These are phyloP conservation scores for Colletotrichum abscissum DNA, from an alignment of 2,329 filamentous ascomycete genomes.

Conservation along the genomic window DNA sequence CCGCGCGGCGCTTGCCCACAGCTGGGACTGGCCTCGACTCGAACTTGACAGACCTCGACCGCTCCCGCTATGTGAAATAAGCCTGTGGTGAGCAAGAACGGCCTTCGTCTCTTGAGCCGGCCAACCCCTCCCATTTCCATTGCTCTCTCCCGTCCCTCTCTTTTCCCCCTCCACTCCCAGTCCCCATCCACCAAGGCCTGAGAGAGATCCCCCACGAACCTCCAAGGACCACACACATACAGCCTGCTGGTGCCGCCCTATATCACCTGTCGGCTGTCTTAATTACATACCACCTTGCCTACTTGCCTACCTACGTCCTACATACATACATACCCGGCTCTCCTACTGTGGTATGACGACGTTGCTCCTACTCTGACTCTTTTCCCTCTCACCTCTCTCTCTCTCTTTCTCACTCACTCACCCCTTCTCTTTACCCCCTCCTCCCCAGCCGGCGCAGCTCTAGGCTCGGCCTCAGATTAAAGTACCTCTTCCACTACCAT, in stretches of 20 bases:
- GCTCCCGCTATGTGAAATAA: background rate
- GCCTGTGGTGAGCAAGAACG: background rate
- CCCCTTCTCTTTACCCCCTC: constrained; percentile 22
- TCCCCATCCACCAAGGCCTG: background rate
- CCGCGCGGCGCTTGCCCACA: constrained; percentile 24
- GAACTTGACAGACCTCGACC: constrained; percentile 20
- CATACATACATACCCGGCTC: constrained; percentile 19
- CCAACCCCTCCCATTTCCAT: constrained; percentile 32
- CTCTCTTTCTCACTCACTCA: constrained; percentile 11
- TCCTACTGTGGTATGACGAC: constrained; percentile 35
- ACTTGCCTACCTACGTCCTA: background rate
- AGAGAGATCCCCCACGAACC: constrained; percentile 19
- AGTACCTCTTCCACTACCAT: constrained; percentile 6
- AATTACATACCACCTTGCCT: constrained; percentile 32
- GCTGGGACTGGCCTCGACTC: constrained; percentile 4
- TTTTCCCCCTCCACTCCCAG: constrained; percentile 3
- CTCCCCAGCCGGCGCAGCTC: constrained; percentile 15
- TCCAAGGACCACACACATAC: constrained; percentile 16
- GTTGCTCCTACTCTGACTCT: constrained; percentile 29
- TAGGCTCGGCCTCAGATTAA: constrained; percentile 21
- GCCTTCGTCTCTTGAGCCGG: constrained; percentile 6
- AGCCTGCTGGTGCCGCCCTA: constrained; percentile 25
- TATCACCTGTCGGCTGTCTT: constrained; percentile 31
- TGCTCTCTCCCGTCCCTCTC: background rate
- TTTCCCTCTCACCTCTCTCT: constrained; percentile 8